A percentile compares a stretch with the other conserved stretches of the same genome.
Evolutionary conservation across 768 basidiomycete genomes (phyloP).

Genomic region (Serendipita indica): DNA sequence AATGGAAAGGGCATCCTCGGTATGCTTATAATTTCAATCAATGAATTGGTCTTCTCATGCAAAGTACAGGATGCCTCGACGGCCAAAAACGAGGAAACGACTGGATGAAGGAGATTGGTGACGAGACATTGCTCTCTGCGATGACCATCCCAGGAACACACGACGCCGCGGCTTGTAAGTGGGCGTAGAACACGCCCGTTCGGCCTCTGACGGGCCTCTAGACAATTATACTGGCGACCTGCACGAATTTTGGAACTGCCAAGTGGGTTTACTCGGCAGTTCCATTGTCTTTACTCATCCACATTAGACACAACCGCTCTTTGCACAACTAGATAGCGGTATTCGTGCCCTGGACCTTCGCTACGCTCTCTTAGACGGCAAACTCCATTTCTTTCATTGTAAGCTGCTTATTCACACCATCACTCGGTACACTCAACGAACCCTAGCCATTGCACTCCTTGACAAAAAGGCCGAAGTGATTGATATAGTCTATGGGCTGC

Average conservation of each 20-base stretch:
- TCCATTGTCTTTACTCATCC: not conserved
- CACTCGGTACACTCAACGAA: not conserved
- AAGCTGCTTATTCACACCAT: not conserved
- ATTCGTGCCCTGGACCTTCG: slow-evolving; percentile 6
- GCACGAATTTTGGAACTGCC: slow-evolving; percentile 4
- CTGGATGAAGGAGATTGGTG: not conserved
- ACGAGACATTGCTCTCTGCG: not conserved
- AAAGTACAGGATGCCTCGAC: too few relatives aligned
- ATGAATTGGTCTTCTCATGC: not conserved
- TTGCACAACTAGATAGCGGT: not conserved
- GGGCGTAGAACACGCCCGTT: not conserved
- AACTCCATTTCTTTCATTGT: slow-evolving; percentile 2
- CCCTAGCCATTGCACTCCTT: not conserved
- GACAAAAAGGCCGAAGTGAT: slow-evolving; percentile 1
- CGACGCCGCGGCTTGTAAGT: not conserved
- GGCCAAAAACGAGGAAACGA: not conserved
- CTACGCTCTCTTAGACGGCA: slow-evolving; percentile 6
- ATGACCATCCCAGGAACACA: not conserved
- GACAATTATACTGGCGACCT: not conserved
- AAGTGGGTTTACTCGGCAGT: not conserved
- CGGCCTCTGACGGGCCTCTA: not conserved
- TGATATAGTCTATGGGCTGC: not conserved
- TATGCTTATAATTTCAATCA: not conserved
- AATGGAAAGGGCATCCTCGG: not conserved
- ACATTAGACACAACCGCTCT: not conserved